Evolutionary conservation across 108 stramenopile genomes (phyloP).

Genomic region (Stephanodiscus triporus): DNA sequence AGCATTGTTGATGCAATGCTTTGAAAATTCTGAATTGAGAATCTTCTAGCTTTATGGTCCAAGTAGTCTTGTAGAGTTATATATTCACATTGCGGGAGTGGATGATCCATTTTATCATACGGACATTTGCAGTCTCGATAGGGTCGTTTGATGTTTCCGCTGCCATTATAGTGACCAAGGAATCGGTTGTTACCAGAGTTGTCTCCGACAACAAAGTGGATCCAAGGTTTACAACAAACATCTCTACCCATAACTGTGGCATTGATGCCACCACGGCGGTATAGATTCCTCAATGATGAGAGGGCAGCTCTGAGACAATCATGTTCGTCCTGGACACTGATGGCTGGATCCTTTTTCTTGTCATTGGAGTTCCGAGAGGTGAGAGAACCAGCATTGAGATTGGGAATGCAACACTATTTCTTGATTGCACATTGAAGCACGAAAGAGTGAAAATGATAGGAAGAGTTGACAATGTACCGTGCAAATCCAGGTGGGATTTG

Average conservation of each 20-base stretch:
- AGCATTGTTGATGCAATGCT: background rate
- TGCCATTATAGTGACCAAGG: background rate
- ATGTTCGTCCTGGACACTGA: background rate
- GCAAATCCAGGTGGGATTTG: constrained; percentile 5
- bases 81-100: background rate
- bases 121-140: background rate
- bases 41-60: background rate
- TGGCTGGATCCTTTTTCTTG: background rate
- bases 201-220: background rate
- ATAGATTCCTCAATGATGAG: background rate
- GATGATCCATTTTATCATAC: background rate
- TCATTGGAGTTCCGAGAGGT: no score
- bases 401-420: background rate
- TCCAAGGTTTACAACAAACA: background rate
- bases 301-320: background rate
- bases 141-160: background rate
- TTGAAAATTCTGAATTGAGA: background rate
- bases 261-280: background rate
- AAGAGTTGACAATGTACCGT: background rate
- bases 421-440: background rate
- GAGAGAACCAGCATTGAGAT: background rate
- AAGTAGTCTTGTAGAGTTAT: background rate
- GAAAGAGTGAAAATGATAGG: constrained; percentile 5
- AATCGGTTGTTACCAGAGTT: background rate
- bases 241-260: background rate